Percentiles rank a stretch among this genome's conserved stretches.
phyloP scores from a whole-genome alignment of 441 rosid species.

The Hura crepitans region DNA sequence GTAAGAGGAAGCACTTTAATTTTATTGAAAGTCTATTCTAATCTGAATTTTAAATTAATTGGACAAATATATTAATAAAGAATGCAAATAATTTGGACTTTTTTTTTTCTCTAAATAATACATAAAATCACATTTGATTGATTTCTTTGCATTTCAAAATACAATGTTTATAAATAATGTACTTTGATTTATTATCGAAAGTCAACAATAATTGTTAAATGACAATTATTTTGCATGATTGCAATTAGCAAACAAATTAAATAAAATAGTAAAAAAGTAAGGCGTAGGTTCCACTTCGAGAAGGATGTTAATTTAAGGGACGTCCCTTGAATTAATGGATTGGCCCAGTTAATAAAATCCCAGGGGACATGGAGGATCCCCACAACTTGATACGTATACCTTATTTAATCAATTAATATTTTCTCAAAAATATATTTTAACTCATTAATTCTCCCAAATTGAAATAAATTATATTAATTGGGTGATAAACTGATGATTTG shows the following conservation, averaged over 20 bases:
- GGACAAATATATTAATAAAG: neutral
- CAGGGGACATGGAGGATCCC: conserved; percentile 71
- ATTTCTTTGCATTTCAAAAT: conserved; percentile 9
- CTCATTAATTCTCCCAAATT: neutral
- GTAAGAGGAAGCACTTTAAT: too few relatives aligned
- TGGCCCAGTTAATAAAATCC: conserved; percentile 41
- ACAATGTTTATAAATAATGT: neutral
- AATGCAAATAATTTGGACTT: too few relatives aligned
- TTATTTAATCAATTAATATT: neutral
- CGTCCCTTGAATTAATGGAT: conserved; percentile 7
- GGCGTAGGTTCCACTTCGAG: neutral
- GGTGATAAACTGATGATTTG: conserved; percentile 16
- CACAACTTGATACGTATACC: conserved; percentile 26
- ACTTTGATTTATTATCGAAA: neutral
- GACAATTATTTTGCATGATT: neutral
- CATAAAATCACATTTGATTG: neutral
- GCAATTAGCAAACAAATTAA: neutral
- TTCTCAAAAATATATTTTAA: neutral
- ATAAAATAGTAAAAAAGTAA: neutral
- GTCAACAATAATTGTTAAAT: conserved; percentile 9
- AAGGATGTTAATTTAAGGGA: neutral
- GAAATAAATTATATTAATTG: neutral
- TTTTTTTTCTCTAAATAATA: neutral
- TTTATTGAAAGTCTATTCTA: too few relatives aligned
- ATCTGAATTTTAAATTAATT: neutral